Evolutionary conservation across 352 stramenopile genomes (phyloP).

Genomic region (Paralagenidium karlingii): DNA sequence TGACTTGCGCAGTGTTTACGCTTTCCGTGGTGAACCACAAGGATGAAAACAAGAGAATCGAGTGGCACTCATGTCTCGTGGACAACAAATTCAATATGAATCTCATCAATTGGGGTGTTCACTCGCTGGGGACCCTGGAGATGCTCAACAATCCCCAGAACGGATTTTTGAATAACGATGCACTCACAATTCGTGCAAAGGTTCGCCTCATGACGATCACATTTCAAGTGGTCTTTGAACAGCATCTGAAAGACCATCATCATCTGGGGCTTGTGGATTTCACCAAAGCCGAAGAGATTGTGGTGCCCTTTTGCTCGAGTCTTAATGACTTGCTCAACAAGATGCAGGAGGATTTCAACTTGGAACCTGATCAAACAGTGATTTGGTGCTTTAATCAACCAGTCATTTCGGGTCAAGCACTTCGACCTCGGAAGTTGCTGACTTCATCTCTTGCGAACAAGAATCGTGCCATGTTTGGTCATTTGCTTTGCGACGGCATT

Average conservation of each 20-base stretch:
- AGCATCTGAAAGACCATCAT: constrained; percentile 29
- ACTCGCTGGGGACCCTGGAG: constrained; percentile 47
- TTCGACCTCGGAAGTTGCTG: constrained; percentile 57
- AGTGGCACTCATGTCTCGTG: constrained; percentile 69
- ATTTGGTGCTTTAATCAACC: constrained; percentile 76
- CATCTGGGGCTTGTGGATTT: constrained; percentile 45
- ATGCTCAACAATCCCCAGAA: constrained; percentile 36
- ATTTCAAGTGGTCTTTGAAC: constrained; percentile 53
- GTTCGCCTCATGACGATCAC: constrained; percentile 72
- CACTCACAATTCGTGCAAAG: constrained; percentile 41
- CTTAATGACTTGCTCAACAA: constrained; percentile 32
- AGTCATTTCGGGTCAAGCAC: constrained; percentile 51
- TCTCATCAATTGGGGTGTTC: constrained; percentile 74
- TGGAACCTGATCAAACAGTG: constrained; percentile 14
- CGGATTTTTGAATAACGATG: constrained; percentile 29
- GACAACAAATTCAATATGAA: constrained; percentile 73
- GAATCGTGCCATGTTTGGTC: constrained; percentile 45
- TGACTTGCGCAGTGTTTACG: constrained; percentile 72
- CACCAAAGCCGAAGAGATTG: constrained; percentile 23
- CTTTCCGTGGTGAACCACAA: constrained; percentile 40
- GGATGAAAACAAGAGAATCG: constrained; percentile 28
- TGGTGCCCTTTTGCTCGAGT: constrained; percentile 56
- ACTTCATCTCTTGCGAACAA: constrained; percentile 22
- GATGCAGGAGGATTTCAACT: constrained; percentile 15
- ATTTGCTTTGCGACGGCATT: constrained; percentile 54